Evolutionary conservation across 768 basidiomycete genomes (phyloP).

Genomic region (Lentinula sp.): DNA sequence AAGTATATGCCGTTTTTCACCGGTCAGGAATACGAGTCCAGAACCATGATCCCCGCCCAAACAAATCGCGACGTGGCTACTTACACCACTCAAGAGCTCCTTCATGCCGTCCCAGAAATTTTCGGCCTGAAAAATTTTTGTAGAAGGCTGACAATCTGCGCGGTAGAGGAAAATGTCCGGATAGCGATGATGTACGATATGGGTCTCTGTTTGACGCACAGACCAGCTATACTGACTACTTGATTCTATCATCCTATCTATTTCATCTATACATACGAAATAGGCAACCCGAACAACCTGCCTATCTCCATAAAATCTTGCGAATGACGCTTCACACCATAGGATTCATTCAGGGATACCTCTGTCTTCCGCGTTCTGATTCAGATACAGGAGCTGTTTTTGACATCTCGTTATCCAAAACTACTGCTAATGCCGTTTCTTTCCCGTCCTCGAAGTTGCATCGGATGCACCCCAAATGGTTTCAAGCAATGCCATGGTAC

Average conservation of each 20-base stretch:
- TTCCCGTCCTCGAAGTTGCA: neutral
- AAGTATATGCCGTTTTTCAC: neutral
- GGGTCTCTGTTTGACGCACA: neutral
- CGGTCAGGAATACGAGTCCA: slow-evolving; percentile 33
- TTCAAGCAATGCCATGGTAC: slow-evolving; percentile 39
- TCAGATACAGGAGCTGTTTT: slow-evolving; percentile 6
- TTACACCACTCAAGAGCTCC: slow-evolving; percentile 34
- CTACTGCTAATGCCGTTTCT: neutral
- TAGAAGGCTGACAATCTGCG: slow-evolving; percentile 24
- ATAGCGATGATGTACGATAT: slow-evolving; percentile 37
- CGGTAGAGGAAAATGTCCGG: slow-evolving; percentile 39
- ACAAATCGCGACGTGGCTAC: slow-evolving; percentile 33
- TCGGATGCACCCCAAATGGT: slow-evolving; percentile 14
- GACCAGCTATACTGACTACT: neutral
- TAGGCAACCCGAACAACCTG: slow-evolving; percentile 33
- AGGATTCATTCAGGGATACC: slow-evolving; percentile 28
- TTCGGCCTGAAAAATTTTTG: slow-evolving; percentile 33
- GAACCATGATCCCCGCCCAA: slow-evolving; percentile 34
- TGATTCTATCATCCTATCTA: no score
- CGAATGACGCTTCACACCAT: slow-evolving; percentile 15
- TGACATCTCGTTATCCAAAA: slow-evolving; percentile 11
- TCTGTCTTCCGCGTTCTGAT: slow-evolving; percentile 31
- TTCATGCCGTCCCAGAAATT: slow-evolving; percentile 27
- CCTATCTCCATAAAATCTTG: slow-evolving; percentile 23
- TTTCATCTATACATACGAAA: neutral